Evolutionary conservation across 2,329 filamentous ascomycete species (phyloP).

Genomic region (Xylaria sp.): DNA sequence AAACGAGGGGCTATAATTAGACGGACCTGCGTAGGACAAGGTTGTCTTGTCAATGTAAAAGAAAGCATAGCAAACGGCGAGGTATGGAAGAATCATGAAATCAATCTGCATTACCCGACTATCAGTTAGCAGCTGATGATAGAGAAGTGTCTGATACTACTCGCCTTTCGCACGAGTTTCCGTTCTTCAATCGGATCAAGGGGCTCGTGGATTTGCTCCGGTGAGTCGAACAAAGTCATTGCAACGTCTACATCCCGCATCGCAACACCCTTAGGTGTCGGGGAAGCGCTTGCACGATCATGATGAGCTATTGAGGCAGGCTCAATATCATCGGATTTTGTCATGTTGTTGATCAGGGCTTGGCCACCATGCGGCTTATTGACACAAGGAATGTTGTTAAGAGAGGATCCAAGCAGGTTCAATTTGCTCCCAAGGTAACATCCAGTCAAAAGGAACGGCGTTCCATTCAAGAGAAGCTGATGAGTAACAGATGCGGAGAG

Average conservation of each 20-base stretch:
- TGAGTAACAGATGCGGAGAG: conserved; percentile 11
- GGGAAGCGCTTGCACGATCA: conserved; percentile 22
- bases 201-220: conserved; percentile 43
- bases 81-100: conserved; percentile 67
- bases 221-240: conserved; percentile 43
- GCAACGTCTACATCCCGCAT: conserved; percentile 41
- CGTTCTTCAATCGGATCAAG: conserved; percentile 41
- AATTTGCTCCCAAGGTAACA: neutral
- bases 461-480: neutral
- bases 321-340: conserved; percentile 31
- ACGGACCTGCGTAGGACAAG: conserved; percentile 61
- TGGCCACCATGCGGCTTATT: neutral
- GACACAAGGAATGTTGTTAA: neutral
- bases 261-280: conserved; percentile 17
- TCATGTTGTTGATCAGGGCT: conserved; percentile 3
- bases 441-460: neutral
- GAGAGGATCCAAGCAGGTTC: neutral
- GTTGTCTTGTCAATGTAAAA: conserved; percentile 64
- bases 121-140: conserved; percentile 1
- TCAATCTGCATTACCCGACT: conserved; percentile 56
- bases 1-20: neutral
- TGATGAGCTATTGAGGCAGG: conserved; percentile 22
- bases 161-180: conserved; percentile 56
- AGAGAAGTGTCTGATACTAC: neutral
- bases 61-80: conserved; percentile 65